phyloP scores from a whole-genome alignment of 1,139 yeast genomes.

The Yamadazyma oceani region DNA sequence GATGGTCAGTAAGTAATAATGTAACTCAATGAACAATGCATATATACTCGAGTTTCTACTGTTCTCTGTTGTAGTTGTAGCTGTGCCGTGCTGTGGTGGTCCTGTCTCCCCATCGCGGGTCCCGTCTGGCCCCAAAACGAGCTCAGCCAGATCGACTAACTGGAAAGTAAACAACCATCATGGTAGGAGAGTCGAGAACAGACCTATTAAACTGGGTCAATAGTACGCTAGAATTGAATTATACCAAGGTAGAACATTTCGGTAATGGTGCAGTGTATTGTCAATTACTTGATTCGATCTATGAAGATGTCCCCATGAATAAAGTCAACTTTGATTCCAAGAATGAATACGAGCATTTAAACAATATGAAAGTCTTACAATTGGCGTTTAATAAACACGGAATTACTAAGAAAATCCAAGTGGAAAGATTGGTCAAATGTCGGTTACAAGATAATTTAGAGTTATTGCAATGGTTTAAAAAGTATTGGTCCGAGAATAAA shows the following conservation, averaged over 20 bases:
- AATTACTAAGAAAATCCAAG: constrained; percentile 75
- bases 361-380: constrained; percentile 85
- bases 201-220: constrained; percentile 88
- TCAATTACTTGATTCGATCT: constrained; percentile 84
- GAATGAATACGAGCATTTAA: constrained; percentile 74
- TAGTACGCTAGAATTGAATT: constrained; percentile 59
- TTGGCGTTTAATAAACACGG: constrained; percentile 68
- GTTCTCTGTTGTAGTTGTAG: background rate
- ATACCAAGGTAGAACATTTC: constrained; percentile 84
- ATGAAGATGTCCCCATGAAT: constrained; percentile 75
- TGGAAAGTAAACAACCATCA: constrained; percentile 5
- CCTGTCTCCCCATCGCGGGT: no score
- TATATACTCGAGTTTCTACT: background rate
- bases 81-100: no score
- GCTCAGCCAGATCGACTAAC: background rate
- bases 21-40: background rate
- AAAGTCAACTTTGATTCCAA: constrained; percentile 67
- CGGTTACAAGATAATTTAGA: constrained; percentile 92
- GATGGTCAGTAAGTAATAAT: background rate
- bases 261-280: constrained; percentile 97
- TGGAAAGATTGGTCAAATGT: constrained; percentile 81
- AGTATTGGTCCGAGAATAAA: constrained; percentile 75
- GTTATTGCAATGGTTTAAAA: constrained; percentile 88
- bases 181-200: constrained; percentile 71
- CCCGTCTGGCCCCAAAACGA: background rate